Percentiles rank a stretch among this genome's conserved stretches.
Evolutionary conservation across 371 early-diverging fungal species (phyloP).

Genomic region (Mortierella sp.): DNA sequence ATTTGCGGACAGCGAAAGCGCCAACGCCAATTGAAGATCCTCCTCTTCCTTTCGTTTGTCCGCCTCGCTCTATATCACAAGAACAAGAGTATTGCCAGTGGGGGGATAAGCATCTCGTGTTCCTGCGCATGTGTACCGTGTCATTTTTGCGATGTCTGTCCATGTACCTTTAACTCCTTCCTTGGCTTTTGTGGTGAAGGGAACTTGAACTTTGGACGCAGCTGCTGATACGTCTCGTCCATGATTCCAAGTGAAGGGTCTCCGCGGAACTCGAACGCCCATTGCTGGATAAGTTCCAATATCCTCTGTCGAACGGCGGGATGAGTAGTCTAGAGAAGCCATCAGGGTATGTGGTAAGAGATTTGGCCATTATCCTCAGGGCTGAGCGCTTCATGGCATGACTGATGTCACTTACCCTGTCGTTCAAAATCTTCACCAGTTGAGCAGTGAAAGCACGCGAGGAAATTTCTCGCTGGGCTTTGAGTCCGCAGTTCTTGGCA

Average conservation of each 20-base stretch:
- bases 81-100: neutral
- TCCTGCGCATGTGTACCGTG: neutral
- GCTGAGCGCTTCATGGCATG: no score
- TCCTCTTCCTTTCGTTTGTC: slow-evolving; percentile 90
- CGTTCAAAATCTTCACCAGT: slow-evolving; percentile 78
- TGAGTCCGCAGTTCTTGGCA: slow-evolving; percentile 89
- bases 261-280: slow-evolving; percentile 86
- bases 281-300: slow-evolving; percentile 88
- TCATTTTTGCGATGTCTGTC: neutral
- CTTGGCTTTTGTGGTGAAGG: slow-evolving; percentile 86
- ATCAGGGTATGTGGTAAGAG: neutral
- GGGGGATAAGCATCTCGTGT: slow-evolving; percentile 13
- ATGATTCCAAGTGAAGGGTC: slow-evolving; percentile 86
- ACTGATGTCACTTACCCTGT: slow-evolving; percentile 59
- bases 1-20: slow-evolving; percentile 85
- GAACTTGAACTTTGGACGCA: slow-evolving; percentile 65
- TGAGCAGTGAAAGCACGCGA: slow-evolving; percentile 89
- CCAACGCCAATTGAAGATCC: slow-evolving; percentile 90
- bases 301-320: slow-evolving; percentile 81
- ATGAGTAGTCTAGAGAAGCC: slow-evolving; percentile 67
- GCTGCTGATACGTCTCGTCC: slow-evolving; percentile 85
- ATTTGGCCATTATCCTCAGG: neutral
- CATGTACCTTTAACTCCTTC: slow-evolving; percentile 68
- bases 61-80: slow-evolving; percentile 61
- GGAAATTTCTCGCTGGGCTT: slow-evolving; percentile 83